Percentiles rank a stretch among this genome's conserved stretches.
Evolutionary conservation across 805 yeast species (phyloP).

Genomic region (Lachancea cidri): DNA sequence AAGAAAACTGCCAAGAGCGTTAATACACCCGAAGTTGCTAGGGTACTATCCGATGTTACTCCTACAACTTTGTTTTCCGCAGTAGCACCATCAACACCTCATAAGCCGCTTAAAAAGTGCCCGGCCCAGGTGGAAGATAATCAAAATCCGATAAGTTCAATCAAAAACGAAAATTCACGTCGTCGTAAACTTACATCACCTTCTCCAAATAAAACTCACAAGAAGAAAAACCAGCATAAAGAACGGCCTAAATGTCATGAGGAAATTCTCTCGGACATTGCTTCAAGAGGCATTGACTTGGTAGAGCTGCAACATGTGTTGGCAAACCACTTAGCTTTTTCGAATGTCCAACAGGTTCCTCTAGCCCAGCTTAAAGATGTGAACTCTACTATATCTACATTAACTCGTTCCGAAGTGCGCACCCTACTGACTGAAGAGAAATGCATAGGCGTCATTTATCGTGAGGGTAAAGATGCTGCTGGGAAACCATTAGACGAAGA

Average conservation of each 20-base stretch:
- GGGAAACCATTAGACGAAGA: slow-evolving; percentile 93
- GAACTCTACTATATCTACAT: slow-evolving; percentile 45
- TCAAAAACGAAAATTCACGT: slow-evolving; percentile 2
- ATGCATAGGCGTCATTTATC: slow-evolving; percentile 82
- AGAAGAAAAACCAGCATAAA: slow-evolving; percentile 25
- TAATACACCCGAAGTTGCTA: too few relatives aligned
- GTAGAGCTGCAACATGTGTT: slow-evolving; percentile 58
- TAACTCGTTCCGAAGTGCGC: slow-evolving; percentile 43
- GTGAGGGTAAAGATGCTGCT: slow-evolving; percentile 93
- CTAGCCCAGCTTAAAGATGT: slow-evolving; percentile 63
- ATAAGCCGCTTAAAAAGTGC: background rate
- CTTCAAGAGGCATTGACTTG: slow-evolving; percentile 36
- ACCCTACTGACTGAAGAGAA: slow-evolving; percentile 40
- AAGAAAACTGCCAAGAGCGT: background rate
- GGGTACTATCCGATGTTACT: slow-evolving; percentile 1
- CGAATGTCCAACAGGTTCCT: slow-evolving; percentile 84
- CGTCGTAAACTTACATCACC: slow-evolving; percentile 12
- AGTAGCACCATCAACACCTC: slow-evolving; percentile 5
- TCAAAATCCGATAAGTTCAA: background rate
- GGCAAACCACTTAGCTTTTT: slow-evolving; percentile 83
- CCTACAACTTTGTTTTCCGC: slow-evolving; percentile 1
- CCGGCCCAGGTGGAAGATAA: background rate
- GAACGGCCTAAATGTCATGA: slow-evolving; percentile 20
- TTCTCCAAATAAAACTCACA: slow-evolving; percentile 9
- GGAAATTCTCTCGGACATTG: slow-evolving; percentile 18